These are phyloP conservation scores for Aspergillus cavernicola DNA, from an alignment of 495 filamentous ascomycete genomes.

Conservation along the genomic window DNA sequence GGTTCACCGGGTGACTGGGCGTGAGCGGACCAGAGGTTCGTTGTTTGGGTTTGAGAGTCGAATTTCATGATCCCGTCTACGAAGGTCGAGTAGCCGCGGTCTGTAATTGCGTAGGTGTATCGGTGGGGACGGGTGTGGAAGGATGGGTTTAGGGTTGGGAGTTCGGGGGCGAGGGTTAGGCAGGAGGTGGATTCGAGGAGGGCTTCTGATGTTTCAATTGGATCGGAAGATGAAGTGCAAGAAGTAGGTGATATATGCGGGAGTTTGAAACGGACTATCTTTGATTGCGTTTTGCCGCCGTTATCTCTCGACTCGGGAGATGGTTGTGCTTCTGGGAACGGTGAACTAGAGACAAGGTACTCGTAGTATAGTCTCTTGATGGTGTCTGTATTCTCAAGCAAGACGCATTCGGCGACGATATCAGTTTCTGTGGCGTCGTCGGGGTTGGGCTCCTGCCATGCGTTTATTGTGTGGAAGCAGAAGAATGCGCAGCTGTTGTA, in stretches of 20 bases:
- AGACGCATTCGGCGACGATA: slow-evolving; percentile 55
- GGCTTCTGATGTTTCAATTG: slow-evolving; percentile 13
- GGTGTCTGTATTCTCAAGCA: slow-evolving; percentile 51
- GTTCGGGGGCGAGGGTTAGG: slow-evolving; percentile 45
- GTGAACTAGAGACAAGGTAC: slow-evolving; percentile 48
- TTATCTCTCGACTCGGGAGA: slow-evolving; percentile 5
- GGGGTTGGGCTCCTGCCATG: slow-evolving; percentile 52
- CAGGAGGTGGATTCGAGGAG: slow-evolving; percentile 32
- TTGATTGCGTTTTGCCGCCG: slow-evolving; percentile 33
- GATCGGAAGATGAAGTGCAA: neutral
- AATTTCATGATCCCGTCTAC: slow-evolving; percentile 67
- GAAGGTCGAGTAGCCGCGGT: slow-evolving; percentile 56
- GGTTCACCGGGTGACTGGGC: slow-evolving; percentile 71
- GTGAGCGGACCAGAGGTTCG: slow-evolving; percentile 50
- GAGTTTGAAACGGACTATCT: slow-evolving; percentile 27
- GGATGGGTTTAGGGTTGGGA: slow-evolving; percentile 65
- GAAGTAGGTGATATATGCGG: neutral
- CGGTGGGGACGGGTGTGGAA: slow-evolving; percentile 52
- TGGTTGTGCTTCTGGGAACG: slow-evolving; percentile 23
- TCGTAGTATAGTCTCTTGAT: slow-evolving; percentile 54
- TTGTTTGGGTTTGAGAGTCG: slow-evolving; percentile 52
- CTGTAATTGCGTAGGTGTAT: slow-evolving; percentile 60
- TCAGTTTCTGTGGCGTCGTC: slow-evolving; percentile 37
- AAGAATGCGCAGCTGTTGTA: slow-evolving; percentile 63
- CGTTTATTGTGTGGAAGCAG: slow-evolving; percentile 73